Evolutionary conservation across 176 grass and related monocot species (phyloP), one percentile per base, ranked within the genome.

Genomic region (Carex cristatella): DNA sequence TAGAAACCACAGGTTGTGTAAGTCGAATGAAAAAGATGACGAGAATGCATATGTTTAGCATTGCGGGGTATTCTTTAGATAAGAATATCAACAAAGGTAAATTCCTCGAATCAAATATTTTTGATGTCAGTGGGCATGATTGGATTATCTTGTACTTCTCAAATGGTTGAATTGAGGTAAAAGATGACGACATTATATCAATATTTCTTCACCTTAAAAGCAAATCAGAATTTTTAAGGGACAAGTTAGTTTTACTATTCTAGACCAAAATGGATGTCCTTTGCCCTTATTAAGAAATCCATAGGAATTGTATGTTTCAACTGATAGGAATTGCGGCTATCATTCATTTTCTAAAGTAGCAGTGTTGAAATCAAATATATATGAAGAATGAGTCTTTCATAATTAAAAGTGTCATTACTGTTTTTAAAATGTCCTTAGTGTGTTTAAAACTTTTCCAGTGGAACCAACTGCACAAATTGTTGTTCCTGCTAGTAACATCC

Each of bases 291-390:
- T 59, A 60, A 77, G n/a, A 7, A 77, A 6, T 9, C 2, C 7
- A 77, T 10, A 6, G 5, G 4, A n/a, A 60, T 51, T 51, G 0
- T 0, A 51, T 10, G 6, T 51, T 51, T 51, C 48, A 51, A 51
- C 9, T 10, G 48, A 10, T 48, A 48, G 8, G 46, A 10, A 10
- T 48, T 5, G 5, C 0, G 9, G 9, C 48, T 51, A 51, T 51
- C 9, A 2, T 65, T 31, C 0, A 18, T 60, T 18, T 11, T 10
- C 16, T 30, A 9, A 65, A 27, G 31, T 1, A 30, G 10, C 1
- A 12, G 19, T 7, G n/a, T 68, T 86, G 2, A 61, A 80, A 30
- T 79, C 33, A 27, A 70, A 86, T 80, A 57, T 86, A 86, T 80
- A 57, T 86, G 15, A 81, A 80, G 4, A 46, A 80, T 79, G 73